These are phyloP conservation scores for Xylaria sp. DNA, from an alignment of 2,329 filamentous ascomycete genomes.

Conservation along the genomic window DNA sequence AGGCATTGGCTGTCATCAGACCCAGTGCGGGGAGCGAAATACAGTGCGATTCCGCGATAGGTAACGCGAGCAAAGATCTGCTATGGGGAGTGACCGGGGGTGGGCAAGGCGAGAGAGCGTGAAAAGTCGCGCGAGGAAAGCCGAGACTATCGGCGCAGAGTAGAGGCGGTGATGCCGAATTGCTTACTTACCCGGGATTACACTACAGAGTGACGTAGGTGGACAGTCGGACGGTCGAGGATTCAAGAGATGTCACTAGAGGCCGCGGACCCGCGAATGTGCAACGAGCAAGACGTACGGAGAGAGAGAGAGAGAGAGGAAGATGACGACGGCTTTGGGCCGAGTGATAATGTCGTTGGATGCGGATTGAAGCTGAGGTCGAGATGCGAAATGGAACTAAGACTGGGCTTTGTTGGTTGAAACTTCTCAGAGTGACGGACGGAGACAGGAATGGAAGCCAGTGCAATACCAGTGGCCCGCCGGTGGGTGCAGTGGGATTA, in stretches of 20 bases:
- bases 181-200: slow-evolving; percentile 20
- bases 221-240: background rate
- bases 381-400: slow-evolving; percentile 14
- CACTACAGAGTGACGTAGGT: slow-evolving; percentile 18
- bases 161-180: slow-evolving; percentile 37
- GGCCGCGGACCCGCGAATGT: background rate
- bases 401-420: slow-evolving; percentile 14
- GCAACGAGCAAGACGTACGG: background rate
- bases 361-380: slow-evolving; percentile 6
- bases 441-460: slow-evolving; percentile 8
- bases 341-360: slow-evolving; percentile 5
- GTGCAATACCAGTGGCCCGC: too few species aligned
- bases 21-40: slow-evolving; percentile 46
- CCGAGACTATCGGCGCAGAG: slow-evolving; percentile 36
- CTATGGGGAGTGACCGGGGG: slow-evolving; percentile 39
- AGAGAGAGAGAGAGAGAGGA: background rate
- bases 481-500: slow-evolving; percentile 8
- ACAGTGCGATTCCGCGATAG: slow-evolving; percentile 46
- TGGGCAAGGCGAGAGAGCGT: slow-evolving; percentile 23
- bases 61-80: slow-evolving; percentile 42
- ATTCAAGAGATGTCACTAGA: background rate
- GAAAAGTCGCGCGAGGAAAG: slow-evolving; percentile 36
- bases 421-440: slow-evolving; percentile 10
- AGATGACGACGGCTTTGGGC: slow-evolving; percentile 1
- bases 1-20: slow-evolving; percentile 40